Evolutionary conservation across 176 grass and related monocot species (phyloP).

Genomic region (Metroxylon sagu): DNA sequence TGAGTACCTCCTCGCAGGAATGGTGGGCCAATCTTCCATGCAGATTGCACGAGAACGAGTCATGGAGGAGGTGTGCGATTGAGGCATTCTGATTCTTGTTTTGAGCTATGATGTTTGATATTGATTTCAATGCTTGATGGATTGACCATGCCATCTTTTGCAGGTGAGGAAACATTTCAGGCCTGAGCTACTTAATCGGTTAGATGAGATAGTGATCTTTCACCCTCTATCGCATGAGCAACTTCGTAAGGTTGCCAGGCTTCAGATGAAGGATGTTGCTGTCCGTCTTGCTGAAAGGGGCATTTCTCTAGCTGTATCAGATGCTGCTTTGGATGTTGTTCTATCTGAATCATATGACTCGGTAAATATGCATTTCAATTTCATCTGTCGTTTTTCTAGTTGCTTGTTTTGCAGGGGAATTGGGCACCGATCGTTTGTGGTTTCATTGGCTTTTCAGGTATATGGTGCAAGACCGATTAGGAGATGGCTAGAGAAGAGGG

Average conservation of each 20-base stretch:
- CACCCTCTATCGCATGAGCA: slow-evolving; percentile 80
- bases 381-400: too few relatives aligned
- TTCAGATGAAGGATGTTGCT: slow-evolving; percentile 94
- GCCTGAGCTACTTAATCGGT: slow-evolving; percentile 78
- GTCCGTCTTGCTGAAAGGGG: slow-evolving; percentile 76
- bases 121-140: neutral
- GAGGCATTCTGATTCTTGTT: neutral
- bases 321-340: slow-evolving; percentile 76
- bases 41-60: slow-evolving; percentile 62
- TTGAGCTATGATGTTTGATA: neutral
- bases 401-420: neutral
- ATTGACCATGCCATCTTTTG: neutral
- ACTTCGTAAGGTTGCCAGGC: slow-evolving; percentile 75
- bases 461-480: slow-evolving; percentile 68
- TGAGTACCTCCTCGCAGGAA: slow-evolving; percentile 80
- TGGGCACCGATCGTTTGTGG: neutral
- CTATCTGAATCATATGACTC: slow-evolving; percentile 74
- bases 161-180: slow-evolving; percentile 93
- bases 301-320: slow-evolving; percentile 72
- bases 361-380: slow-evolving; percentile 27
- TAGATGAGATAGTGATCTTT: slow-evolving; percentile 90
- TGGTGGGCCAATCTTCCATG: slow-evolving; percentile 73
- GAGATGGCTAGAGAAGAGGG: slow-evolving; percentile 82
- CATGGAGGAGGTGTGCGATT: slow-evolving; percentile 53
- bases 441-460: slow-evolving; percentile 19